phyloP scores from a whole-genome alignment of 2,329 filamentous ascomycete species.

The Aspergillus chevalieri region DNA sequence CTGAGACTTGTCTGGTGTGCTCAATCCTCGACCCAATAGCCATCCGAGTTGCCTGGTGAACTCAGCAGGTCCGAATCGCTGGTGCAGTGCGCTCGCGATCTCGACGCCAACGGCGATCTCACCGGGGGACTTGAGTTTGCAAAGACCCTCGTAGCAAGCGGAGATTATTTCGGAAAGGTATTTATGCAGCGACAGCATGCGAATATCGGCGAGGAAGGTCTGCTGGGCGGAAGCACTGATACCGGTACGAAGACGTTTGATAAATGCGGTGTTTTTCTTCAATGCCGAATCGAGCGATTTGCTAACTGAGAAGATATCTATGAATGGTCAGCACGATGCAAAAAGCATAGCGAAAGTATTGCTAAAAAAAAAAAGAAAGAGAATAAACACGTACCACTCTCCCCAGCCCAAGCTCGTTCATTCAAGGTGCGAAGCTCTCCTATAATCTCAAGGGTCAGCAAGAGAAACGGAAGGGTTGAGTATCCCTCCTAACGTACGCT shows the following conservation, averaged over 20 bases:
- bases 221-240: slow-evolving; percentile 71
- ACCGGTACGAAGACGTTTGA: slow-evolving; percentile 87
- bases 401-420: slow-evolving; percentile 78
- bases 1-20: slow-evolving; percentile 77
- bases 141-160: slow-evolving; percentile 89
- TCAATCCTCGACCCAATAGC: slow-evolving; percentile 84
- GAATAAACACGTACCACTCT: slow-evolving; percentile 59
- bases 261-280: slow-evolving; percentile 98
- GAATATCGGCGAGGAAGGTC: slow-evolving; percentile 85
- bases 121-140: slow-evolving; percentile 82
- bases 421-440: slow-evolving; percentile 89
- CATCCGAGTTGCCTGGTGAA: slow-evolving; percentile 90
- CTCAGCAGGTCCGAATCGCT: slow-evolving; percentile 82
- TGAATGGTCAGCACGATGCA: slow-evolving; percentile 10
- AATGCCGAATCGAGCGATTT: slow-evolving; percentile 84
- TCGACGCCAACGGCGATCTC: slow-evolving; percentile 90
- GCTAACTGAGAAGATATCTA: slow-evolving; percentile 72
- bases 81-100: slow-evolving; percentile 89
- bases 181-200: slow-evolving; percentile 84
- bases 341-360: background rate
- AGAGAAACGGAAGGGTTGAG: background rate
- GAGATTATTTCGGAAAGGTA: slow-evolving; percentile 96
- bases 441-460: slow-evolving; percentile 30
- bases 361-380: background rate
- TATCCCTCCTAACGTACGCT: slow-evolving; percentile 36